These are phyloP conservation scores for Castanea sativa DNA, from an alignment of 306 rosid species.

Conservation along the genomic window DNA sequence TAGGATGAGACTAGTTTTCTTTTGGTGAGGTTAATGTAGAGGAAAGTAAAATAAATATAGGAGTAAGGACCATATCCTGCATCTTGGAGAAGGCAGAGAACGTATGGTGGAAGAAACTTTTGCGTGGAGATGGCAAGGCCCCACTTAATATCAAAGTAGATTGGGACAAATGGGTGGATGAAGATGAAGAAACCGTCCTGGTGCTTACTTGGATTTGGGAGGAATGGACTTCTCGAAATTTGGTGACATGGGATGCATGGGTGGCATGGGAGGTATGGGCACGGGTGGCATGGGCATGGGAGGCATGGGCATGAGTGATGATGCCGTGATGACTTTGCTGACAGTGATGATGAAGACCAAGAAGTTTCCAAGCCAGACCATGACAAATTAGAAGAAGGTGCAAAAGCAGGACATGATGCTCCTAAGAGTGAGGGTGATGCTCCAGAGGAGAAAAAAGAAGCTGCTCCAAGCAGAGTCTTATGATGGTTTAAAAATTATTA, in stretches of 20 bases:
- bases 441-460: slow-evolving; percentile 56
- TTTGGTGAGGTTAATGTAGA: background rate
- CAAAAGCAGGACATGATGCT: slow-evolving; percentile 13
- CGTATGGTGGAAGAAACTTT: slow-evolving; percentile 81
- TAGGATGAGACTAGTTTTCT: too few species aligned
- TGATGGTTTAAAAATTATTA: slow-evolving; percentile 19
- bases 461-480: slow-evolving; percentile 48
- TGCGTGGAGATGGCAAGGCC: slow-evolving; percentile 70
- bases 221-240: slow-evolving; percentile 99
- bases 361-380: slow-evolving; percentile 57
- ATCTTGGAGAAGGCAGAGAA: slow-evolving; percentile 82
- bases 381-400: slow-evolving; percentile 10
- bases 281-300: slow-evolving; percentile 30
- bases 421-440: slow-evolving; percentile 27
- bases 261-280: slow-evolving; percentile 22
- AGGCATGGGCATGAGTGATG: slow-evolving; percentile 21
- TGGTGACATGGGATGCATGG: slow-evolving; percentile 54
- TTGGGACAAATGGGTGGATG: slow-evolving; percentile 98
- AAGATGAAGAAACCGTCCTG: slow-evolving; percentile 63
- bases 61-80: slow-evolving; percentile 72
- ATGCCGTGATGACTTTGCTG: slow-evolving; percentile 58
- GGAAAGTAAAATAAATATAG: slow-evolving; percentile 89
- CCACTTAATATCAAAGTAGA: slow-evolving; percentile 91
- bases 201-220: slow-evolving; percentile 66
- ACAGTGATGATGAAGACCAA: slow-evolving; percentile 71